Conservation (phyloP, 2,329 filamentous ascomycete genomes). For the Huntiella bhutanensis region DNA sequence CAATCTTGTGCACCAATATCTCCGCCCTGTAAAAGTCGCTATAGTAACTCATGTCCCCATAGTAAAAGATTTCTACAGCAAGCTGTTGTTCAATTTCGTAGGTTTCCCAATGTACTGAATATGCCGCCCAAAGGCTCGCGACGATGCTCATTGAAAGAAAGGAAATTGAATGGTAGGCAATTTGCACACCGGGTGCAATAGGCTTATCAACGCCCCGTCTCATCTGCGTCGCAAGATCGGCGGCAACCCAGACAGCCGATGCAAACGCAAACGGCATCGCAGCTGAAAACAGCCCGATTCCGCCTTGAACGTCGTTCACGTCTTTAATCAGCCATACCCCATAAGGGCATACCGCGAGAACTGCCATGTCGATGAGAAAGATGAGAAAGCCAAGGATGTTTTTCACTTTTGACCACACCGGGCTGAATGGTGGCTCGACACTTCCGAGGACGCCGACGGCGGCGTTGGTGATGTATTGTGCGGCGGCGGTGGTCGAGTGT, state of each 20-base stretch:
- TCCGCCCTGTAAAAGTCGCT: no score
- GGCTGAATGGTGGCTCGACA: not conserved
- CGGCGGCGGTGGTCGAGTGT: no score
- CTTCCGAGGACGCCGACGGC: no score
- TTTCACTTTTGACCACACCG: not conserved
- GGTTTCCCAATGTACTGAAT: no score
- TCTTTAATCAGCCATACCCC: not conserved
- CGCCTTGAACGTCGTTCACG: not conserved
- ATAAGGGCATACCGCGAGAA: not conserved
- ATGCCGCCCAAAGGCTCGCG: not conserved
- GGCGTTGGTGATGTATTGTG: no score
- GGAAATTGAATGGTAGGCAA: not conserved
- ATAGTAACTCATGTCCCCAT: no score
- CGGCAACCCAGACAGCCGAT: not conserved
- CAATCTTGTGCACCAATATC: not conserved
- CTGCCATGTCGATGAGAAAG: not conserved
- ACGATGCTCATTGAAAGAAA: not conserved
- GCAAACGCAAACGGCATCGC: not conserved
- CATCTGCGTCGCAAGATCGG: not conserved
- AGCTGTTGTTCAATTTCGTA: not conserved
- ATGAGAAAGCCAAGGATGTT: not conserved
- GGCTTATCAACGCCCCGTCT: not conserved
- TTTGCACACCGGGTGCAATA: not conserved
- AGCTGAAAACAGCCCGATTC: no score
- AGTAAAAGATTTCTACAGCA: not conserved